phyloP scores from a whole-genome alignment of 305 asterid genomes.

The Solanum hybrid region DNA sequence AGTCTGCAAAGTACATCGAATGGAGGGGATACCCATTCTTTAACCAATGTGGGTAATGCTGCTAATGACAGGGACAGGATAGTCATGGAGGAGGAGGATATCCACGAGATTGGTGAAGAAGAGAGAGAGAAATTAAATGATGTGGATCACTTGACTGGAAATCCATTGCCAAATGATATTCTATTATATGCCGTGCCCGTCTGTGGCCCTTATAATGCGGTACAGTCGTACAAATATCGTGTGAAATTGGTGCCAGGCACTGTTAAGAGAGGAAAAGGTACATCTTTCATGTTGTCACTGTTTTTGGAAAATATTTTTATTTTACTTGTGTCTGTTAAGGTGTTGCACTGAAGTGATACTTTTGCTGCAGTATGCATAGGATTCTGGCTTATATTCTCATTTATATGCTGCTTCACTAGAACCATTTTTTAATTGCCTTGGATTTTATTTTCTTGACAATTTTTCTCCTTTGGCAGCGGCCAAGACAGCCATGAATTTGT shows the following conservation, averaged over 20 bases:
- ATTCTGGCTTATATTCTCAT: neutral
- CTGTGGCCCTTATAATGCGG: slow-evolving; percentile 80
- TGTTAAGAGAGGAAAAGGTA: slow-evolving; percentile 93
- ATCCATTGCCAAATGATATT: slow-evolving; percentile 62
- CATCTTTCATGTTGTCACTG: neutral
- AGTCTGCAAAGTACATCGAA: slow-evolving; percentile 24
- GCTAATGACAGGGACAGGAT: slow-evolving; percentile 49
- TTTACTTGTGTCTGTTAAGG: neutral
- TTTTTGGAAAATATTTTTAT: neutral
- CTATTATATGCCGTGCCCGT: slow-evolving; percentile 82
- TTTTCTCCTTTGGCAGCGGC: slow-evolving; percentile 51
- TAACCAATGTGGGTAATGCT: slow-evolving; percentile 6
- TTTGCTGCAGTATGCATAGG: neutral
- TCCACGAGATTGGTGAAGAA: slow-evolving; percentile 92
- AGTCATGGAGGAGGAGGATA: slow-evolving; percentile 90
- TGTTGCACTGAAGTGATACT: neutral
- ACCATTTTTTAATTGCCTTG: neutral
- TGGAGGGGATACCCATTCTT: slow-evolving; percentile 12
- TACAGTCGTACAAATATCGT: slow-evolving; percentile 82
- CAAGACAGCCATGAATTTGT: slow-evolving; percentile 77
- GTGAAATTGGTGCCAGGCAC: slow-evolving; percentile 93
- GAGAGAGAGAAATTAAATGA: slow-evolving; percentile 81
- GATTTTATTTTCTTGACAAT: neutral
- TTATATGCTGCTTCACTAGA: neutral
- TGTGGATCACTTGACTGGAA: slow-evolving; percentile 89